Evolutionary conservation across 768 basidiomycete genomes (phyloP), one percentile per base, ranked within the genome.

Genomic region (Lentinula boryana): DNA sequence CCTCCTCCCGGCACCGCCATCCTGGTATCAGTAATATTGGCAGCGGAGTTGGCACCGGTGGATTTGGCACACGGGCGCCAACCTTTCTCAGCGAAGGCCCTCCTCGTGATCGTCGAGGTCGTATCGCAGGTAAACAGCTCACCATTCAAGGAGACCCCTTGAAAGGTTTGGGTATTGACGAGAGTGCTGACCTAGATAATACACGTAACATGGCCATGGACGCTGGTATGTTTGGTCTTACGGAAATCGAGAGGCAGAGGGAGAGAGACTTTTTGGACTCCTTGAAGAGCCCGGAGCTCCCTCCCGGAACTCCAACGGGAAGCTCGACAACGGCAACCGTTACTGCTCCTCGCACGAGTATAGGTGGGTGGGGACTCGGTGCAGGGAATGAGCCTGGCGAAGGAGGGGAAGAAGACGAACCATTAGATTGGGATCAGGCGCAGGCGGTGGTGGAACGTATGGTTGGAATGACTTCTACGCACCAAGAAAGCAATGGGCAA

Each of bases 341-440:
- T 12, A 65, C 72, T 44, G 61, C 73, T 5, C 74, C 73, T 5
- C 74, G 80, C 41, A 80, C 78, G 15, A 85, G 82, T 63, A 76
- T 80, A n/a, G 86, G 87, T 12, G 89, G 89, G 13, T 91, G 89
- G 89, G 89, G 88, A 2, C 74, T 90, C 2, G 89, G 87, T 6
- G 80, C 75, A 5, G 83, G 84, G 31, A 77, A 83, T 62, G 82
- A 65, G 15, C 43, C 31, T 13, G 31, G 18, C 4, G 32, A 15
- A 21, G 74, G 72, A 21, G 83, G 82, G 18, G 85, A 81, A 2
- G 86, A 87, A 5, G 87, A 88, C 38, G 85, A 88, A 6, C 86
- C 87, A 54, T 68, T 84, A 66, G 84, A 88, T 62, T 88, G 84
- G 85, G 88, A 88, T 65, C 82, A 88, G 68, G 84, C 83, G 43